Evolutionary conservation across 495 filamentous ascomycete genomes (phyloP), one percentile per base, ranked within the genome.

Genomic region (Penicillium tannophilum): DNA sequence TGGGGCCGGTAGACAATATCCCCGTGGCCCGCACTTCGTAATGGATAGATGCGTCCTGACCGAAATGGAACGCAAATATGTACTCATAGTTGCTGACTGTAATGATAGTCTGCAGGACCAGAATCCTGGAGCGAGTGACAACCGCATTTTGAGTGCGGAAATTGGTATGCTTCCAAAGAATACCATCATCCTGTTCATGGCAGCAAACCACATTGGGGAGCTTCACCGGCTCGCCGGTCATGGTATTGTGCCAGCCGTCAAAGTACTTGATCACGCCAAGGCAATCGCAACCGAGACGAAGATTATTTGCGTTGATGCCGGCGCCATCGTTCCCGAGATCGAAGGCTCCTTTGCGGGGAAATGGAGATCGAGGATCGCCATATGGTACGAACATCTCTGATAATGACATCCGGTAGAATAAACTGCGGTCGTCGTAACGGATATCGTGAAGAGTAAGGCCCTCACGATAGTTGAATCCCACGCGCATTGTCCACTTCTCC

Each of bases 1-100:
- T 86, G 0, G 92, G 91, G 28, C 85, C 74, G 0, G 92, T 95
- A 39, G 87, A 91, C 7, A 97, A 76, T 61, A 97, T 91, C 0
- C 93, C 93, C 0, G 93, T 97, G 1, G 93, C 92, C 11, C 89
- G 83, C 23, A 90, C 87, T 69, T 97, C 93, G 65, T 92, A 90
- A 24, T 81, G 74, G 55, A 96, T 68, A 44, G 90, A 88, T 2
- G 86, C 93, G 0, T 90, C 88, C 60, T 92, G 91, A 66, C 89
- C 87, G 74, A 97, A 91, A 50, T 89, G 82, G 72, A 88, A 97
- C 5, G 89, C 85, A 49, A 97, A 81, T 56, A 97, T 89, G 62
- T 93, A 93, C 67, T 93, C 90, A 73, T 93, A 93, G 75, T 93
- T 93, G 50, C 84, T 84, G 23, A 93, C 84, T 0, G 90, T 93